Evolutionary conservation across 164 flowering plant genomes (phyloP).

Genomic region (Chimonanthus salicifolius): DNA sequence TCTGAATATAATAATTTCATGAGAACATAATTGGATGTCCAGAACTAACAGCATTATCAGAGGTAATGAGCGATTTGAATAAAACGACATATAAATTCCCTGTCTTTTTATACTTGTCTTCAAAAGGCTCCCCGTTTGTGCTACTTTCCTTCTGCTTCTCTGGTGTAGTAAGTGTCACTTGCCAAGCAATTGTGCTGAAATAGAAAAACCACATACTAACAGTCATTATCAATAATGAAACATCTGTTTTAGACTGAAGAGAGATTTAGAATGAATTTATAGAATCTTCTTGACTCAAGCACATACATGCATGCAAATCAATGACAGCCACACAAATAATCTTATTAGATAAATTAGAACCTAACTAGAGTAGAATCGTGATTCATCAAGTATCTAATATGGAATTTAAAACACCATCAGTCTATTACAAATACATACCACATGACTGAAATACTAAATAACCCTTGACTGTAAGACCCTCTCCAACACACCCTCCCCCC

Average conservation of each 20-base stretch:
- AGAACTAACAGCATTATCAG: constrained; percentile 60
- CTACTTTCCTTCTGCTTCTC: constrained; percentile 26
- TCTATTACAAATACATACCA: too few relatives aligned
- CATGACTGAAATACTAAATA: too few relatives aligned
- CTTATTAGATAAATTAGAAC: too few relatives aligned
- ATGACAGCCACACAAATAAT: too few relatives aligned
- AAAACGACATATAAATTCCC: constrained; percentile 63
- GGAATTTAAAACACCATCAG: too few relatives aligned
- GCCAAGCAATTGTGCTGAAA: constrained; percentile 88
- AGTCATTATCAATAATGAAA: neutral
- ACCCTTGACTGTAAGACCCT: too few relatives aligned
- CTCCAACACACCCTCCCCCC: too few relatives aligned
- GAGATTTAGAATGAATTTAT: neutral
- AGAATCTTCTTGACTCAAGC: too few relatives aligned
- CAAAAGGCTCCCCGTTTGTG: constrained; percentile 14
- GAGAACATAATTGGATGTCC: neutral
- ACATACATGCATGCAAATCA: too few relatives aligned
- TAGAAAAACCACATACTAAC: constrained; percentile 1
- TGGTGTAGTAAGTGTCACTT: constrained; percentile 55
- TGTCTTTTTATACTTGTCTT: constrained; percentile 23
- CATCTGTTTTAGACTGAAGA: neutral
- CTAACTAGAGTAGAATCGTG: too few relatives aligned
- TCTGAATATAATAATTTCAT: neutral
- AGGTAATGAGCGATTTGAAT: constrained; percentile 64
- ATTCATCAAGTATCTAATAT: too few relatives aligned